A percentile compares a stretch with the other conserved stretches of the same genome.
Conservation (phyloP, 2,329 filamentous ascomycete species). For the Pochonia chlamydosporia region DNA sequence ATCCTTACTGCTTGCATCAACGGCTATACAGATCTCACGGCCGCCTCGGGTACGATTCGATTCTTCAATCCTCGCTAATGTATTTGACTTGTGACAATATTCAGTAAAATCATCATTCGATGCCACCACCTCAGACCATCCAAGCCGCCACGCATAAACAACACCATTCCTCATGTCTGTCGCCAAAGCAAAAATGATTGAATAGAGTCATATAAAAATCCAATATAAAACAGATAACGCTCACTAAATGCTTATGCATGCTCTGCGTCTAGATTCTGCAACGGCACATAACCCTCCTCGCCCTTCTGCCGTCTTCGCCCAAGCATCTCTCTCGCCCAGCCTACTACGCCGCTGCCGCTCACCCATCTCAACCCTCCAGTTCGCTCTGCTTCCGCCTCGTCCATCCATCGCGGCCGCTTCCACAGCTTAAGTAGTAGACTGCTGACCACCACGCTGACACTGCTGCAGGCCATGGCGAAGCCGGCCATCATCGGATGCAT, state of each 20-base stretch:
- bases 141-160: too few species aligned
- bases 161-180: too few species aligned
- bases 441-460: slow-evolving; percentile 82
- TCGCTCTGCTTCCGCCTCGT: slow-evolving; percentile 58
- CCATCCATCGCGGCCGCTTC: slow-evolving; percentile 82
- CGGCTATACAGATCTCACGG: too few species aligned
- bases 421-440: slow-evolving; percentile 82
- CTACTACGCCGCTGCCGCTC: slow-evolving; percentile 36
- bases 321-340: slow-evolving; percentile 35
- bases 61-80: too few species aligned
- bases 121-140: too few species aligned
- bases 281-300: slow-evolving; percentile 54
- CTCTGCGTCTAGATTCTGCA: slow-evolving; percentile 44
- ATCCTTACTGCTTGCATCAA: too few species aligned
- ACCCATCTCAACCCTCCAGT: slow-evolving; percentile 41
- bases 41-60: too few species aligned
- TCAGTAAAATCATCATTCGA: too few species aligned
- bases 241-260: background rate
- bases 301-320: slow-evolving; percentile 32
- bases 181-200: too few species aligned
- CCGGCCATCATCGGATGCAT: slow-evolving; percentile 93
- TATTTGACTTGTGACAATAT: too few species aligned
- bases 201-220: background rate
- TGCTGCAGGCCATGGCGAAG: slow-evolving; percentile 87
- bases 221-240: background rate